Percentiles rank a stretch among this genome's conserved stretches.
phyloP scores from a whole-genome alignment of 75 land plant genomes.

The Cryptomeria japonica region DNA sequence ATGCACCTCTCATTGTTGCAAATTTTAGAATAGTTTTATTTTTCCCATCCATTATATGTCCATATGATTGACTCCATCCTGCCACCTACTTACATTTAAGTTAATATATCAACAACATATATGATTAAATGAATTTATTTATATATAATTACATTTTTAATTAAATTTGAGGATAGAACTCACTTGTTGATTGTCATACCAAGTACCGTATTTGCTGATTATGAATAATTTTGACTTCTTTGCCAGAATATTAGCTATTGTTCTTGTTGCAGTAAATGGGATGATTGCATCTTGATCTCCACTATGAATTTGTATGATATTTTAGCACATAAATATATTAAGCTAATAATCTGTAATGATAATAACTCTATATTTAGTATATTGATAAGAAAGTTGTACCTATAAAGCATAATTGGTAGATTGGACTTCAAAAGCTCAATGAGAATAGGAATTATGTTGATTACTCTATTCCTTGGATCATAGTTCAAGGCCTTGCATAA shows the following conservation, averaged over 20 bases:
- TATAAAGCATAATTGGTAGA: conserved; percentile 15
- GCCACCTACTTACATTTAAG: no score
- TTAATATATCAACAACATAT: no score
- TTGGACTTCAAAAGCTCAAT: neutral
- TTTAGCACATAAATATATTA: neutral
- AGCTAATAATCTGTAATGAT: neutral
- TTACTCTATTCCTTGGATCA: neutral
- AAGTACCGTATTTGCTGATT: conserved; percentile 5
- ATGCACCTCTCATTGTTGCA: conserved; percentile 30
- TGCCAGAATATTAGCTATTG: conserved; percentile 4
- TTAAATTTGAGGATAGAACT: neutral
- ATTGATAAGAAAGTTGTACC: neutral
- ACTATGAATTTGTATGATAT: neutral
- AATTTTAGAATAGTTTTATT: conserved; percentile 16
- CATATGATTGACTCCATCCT: conserved; percentile 24
- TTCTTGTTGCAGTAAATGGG: conserved; percentile 21
- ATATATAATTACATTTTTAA: neutral
- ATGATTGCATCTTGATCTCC: conserved; percentile 24
- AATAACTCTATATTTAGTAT: neutral
- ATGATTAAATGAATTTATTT: no score
- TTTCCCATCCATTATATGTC: conserved; percentile 3
- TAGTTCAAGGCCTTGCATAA: neutral
- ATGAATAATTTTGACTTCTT: conserved; percentile 11
- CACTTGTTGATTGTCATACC: conserved; percentile 20
- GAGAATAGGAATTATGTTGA: neutral